Evolutionary conservation across 805 yeast genomes (phyloP), one percentile per base, ranked within the genome.

Genomic region (Barnettozyma sucrosica): DNA sequence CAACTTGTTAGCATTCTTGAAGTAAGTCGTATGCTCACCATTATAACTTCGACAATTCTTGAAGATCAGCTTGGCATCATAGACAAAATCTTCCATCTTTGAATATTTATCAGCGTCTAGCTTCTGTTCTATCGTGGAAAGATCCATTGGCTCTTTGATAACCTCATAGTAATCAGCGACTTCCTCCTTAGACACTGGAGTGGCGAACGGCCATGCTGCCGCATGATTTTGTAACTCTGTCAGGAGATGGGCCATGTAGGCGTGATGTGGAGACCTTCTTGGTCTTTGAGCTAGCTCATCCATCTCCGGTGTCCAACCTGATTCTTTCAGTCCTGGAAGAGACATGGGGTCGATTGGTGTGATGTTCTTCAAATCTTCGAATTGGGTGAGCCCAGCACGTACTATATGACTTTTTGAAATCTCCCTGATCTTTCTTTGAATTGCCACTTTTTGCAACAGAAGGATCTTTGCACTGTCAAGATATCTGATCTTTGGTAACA

Each of bases 241-340:
- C 37, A 93, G 73, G 16, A 93, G 67, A 47, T 89, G 89, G 57
- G 87, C 88, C 95, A 93, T 90, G 52, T 85, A 85, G 40, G 93
- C 93, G 68, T 87, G 87, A 68, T 93, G 97, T 9, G 97, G 96
- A 2, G 95, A 88, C 47, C 97, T 73, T 64, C 89, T 89, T 2
- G 99, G 98, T 61, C 89, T 79, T 59, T 95, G 92, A 0, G 98
- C 98, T 50, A 93, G 70, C 56, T 89, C 92, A 65, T 93, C 99
- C 96, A 93, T 90, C 65, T 92, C 99, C 33, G 92, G 93, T 28
- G 95, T 87, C 99, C 99, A 93, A 0, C 99, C 99, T 4, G 95
- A 86, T 63, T 90, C 98, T 54, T 78, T 75, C 43, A 93, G 72
- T 0, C 99, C 99, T 0, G 99, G 98, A 19, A 93, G 89, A 14